A percentile compares a stretch with the other conserved stretches of the same genome.
phyloP scores from a whole-genome alignment of 805 yeast genomes.

The Metschnikowia henanensis region DNA sequence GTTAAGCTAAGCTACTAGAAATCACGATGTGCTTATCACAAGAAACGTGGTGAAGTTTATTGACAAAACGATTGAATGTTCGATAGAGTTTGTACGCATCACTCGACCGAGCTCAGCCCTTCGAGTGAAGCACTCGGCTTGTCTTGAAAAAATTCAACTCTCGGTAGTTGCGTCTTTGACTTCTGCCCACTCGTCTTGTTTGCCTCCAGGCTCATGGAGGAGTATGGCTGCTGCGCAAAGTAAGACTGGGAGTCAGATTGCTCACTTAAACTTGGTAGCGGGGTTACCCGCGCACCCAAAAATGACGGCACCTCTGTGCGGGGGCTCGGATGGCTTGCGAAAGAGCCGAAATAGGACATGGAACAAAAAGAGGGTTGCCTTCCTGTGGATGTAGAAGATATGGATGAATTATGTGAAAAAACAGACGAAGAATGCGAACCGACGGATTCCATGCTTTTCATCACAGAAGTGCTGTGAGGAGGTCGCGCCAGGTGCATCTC shows the following conservation, averaged over 20 bases:
- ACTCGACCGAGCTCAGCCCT: no score
- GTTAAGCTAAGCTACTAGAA: no score
- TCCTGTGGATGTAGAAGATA: conserved; percentile 31
- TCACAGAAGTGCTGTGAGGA: neutral
- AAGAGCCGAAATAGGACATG: conserved; percentile 20
- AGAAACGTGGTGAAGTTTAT: no score
- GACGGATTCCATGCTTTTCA: conserved; percentile 22
- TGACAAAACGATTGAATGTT: no score
- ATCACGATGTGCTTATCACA: no score
- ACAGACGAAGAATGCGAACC: conserved; percentile 33
- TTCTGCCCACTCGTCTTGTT: neutral
- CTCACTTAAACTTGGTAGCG: conserved; percentile 4
- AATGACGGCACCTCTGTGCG: neutral
- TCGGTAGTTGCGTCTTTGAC: conserved; percentile 4
- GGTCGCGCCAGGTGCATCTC: conserved; percentile 26
- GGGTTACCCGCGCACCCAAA: neutral
- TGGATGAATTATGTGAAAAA: conserved; percentile 37
- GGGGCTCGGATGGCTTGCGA: neutral
- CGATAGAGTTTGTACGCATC: no score
- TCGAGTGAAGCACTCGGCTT: no score
- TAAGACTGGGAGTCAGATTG: neutral
- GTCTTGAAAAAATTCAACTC: conserved; percentile 1
- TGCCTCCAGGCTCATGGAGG: neutral
- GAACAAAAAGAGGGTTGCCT: conserved; percentile 33
- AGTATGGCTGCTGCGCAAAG: neutral